Evolutionary conservation across 169 alveolate species (phyloP), one percentile per base, ranked within the genome.

Genomic region (Cryptosporidium muris): DNA sequence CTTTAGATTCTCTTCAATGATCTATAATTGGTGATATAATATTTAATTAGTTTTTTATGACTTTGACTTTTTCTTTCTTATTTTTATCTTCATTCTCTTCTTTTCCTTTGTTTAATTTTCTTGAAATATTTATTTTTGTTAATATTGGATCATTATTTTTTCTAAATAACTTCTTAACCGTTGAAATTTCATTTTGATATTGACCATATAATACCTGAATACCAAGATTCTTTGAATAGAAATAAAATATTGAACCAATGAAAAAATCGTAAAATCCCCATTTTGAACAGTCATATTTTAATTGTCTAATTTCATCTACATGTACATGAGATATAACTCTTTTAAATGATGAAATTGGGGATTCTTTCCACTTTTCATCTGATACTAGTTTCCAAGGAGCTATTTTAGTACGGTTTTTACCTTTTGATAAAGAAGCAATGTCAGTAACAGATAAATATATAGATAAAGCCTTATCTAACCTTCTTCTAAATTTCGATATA

Each of bases 361-460:
- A 58, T n/a, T 74, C 45, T 60, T 74, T 74, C 85, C 85, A 74
- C 85, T 58, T 74, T 25, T 66, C 43, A 60, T 74, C 85, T 40
- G 85, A 68, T 36, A 74, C 54, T 37, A 74, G 56, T 58, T 74
- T 74, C 85, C 85, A 74, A 6, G 85, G 85, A 2, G 68, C 85
- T 58, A 74, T 48, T 43, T 64, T 74, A 4, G 51, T 45, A 43
- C 74, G 60, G 25, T 74, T 74, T 48, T 58, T 74, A 25, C 85
- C 85, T 58, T 74, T 66, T 5, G 64, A 58, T 34, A 74, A 74
- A 9, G 85, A 74, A 36, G 85, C 85, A 45, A 74, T 42, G 42
- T 74, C 85, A 58, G 85, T 74, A 45, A 54, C 45, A 43, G 85
- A 42, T n/a, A 68, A 66, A 74, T 74, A 74, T 25, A 68, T 43